Evolutionary conservation across 2,329 filamentous ascomycete species (phyloP), one percentile per base, ranked within the genome.

Genomic region (Fusarium secorum): DNA sequence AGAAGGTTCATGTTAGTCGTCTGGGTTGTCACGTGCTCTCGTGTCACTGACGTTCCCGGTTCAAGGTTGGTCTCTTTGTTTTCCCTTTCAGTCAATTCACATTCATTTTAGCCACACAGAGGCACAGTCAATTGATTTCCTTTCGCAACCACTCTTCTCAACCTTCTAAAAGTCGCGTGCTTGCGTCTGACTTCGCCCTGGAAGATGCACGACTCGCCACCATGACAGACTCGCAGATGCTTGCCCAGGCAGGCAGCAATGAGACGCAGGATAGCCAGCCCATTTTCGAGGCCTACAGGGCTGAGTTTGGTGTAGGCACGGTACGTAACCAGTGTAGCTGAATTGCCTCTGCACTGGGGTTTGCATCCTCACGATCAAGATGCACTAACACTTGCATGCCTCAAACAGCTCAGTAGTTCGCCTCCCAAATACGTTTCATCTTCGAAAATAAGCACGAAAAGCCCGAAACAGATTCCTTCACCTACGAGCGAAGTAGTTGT

Each of bases 261-360:
- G 82, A 83, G 58, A 80, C 82, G 11, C 83, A 85, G 70, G 83
- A 85, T 72, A 85, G 81, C 76, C 83, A 85, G 75, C 75, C 78
- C 30, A 75, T 85, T 30, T 70, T 83, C 4, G 78, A 81, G 38
- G 77, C 77, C 60, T 78, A 83, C 69, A 79, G 79, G 66, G 77
- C 74, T 24, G 76, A 81, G 62, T 80, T 83, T 62, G 82, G 81
- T 60, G 76, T 81, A 20, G 79, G 76, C 49, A 73, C 76, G 76
- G 83, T 84, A 78, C 75, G 82, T 83, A 71, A 22, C 69, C 72
- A 71, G 65, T 75, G 71, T 54, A 64, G 45, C 41, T 44, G 52
- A 32, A 35, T 38, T 49, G 7, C 18, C 18, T 28, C 36, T 56
- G 42, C 71, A 73, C 71, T 73, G 71, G 71, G 66, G 58, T 45